A percentile compares a stretch with the other conserved stretches of the same genome.
These are phyloP conservation scores for Mucor circinelloides DNA, from an alignment of 371 early-diverging fungal genomes.

Conservation along the genomic window DNA sequence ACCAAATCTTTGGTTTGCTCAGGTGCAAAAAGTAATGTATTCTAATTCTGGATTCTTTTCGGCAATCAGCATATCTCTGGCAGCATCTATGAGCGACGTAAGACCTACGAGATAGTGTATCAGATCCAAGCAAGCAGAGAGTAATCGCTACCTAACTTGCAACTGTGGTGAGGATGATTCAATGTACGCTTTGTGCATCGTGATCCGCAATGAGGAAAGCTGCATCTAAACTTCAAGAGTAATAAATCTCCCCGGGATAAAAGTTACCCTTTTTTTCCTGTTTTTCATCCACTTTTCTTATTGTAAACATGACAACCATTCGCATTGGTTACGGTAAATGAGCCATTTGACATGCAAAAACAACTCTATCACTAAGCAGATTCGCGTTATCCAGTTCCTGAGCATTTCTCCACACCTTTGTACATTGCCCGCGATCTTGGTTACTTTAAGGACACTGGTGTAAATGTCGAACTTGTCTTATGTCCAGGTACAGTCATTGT, in stretches of 20 bases:
- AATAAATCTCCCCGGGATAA: neutral
- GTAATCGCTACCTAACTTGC: too few relatives aligned
- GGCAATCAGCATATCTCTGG: too few relatives aligned
- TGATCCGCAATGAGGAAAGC: too few relatives aligned
- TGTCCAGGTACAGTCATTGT: conserved; percentile 53
- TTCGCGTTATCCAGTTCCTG: conserved; percentile 63
- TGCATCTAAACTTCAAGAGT: neutral
- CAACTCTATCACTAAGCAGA: neutral
- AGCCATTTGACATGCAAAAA: neutral
- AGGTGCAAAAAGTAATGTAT: too few relatives aligned
- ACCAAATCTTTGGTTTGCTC: too few relatives aligned
- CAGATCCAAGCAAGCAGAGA: too few relatives aligned
- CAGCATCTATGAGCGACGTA: too few relatives aligned
- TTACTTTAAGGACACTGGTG: conserved; percentile 56
- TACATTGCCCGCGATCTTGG: conserved; percentile 67
- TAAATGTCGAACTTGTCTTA: conserved; percentile 67
- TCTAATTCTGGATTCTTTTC: too few relatives aligned
- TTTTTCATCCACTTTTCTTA: neutral
- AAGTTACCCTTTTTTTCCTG: neutral
- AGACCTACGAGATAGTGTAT: too few relatives aligned
- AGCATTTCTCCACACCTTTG: conserved; percentile 87
- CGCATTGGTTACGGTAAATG: conserved; percentile 48
- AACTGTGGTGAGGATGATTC: too few relatives aligned
- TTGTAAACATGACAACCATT: conserved; percentile 24
- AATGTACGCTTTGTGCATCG: too few relatives aligned